Evolutionary conservation across 2,329 filamentous ascomycete genomes (phyloP).

Genomic region (Pseudocercospora fuligena): DNA sequence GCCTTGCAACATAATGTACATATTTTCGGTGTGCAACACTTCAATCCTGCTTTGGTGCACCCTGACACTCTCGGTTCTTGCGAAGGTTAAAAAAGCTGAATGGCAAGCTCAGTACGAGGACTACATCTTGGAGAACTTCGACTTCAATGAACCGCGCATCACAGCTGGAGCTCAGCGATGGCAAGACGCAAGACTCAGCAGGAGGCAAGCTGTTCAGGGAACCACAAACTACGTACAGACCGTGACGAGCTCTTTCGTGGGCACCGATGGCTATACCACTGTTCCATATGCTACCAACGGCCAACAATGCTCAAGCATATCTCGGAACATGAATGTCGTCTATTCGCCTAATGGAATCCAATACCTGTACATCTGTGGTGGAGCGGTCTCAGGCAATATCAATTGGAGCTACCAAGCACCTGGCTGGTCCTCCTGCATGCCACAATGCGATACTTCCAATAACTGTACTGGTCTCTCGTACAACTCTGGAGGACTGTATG

Average conservation of each 20-base stretch:
- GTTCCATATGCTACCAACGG: slow-evolving; percentile 14
- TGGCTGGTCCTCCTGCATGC: slow-evolving; percentile 1
- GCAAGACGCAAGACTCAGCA: slow-evolving; percentile 2
- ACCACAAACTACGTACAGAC: slow-evolving; percentile 2
- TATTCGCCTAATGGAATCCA: slow-evolving; percentile 7
- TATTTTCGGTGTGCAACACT: background rate
- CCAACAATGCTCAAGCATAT: slow-evolving; percentile 10
- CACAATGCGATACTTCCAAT: slow-evolving; percentile 1
- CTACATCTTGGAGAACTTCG: background rate
- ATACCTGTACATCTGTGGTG: slow-evolving; percentile 9
- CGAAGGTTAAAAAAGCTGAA: background rate
- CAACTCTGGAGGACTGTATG: slow-evolving; percentile 1
- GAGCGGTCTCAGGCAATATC: slow-evolving; percentile 1
- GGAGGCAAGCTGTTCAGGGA: slow-evolving; percentile 9
- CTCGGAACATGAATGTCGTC: slow-evolving; percentile 6
- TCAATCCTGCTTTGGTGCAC: background rate
- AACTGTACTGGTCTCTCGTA: slow-evolving; percentile 12
- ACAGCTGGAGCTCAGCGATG: background rate
- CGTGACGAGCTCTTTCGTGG: slow-evolving; percentile 2
- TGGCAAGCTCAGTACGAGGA: background rate
- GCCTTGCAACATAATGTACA: background rate
- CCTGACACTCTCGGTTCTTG: background rate
- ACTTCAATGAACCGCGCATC: background rate
- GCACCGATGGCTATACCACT: slow-evolving; percentile 12
- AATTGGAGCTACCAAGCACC: background rate